These are phyloP conservation scores for Alternaria ventricosa DNA, from an alignment of 2,329 filamentous ascomycete genomes.

Conservation along the genomic window DNA sequence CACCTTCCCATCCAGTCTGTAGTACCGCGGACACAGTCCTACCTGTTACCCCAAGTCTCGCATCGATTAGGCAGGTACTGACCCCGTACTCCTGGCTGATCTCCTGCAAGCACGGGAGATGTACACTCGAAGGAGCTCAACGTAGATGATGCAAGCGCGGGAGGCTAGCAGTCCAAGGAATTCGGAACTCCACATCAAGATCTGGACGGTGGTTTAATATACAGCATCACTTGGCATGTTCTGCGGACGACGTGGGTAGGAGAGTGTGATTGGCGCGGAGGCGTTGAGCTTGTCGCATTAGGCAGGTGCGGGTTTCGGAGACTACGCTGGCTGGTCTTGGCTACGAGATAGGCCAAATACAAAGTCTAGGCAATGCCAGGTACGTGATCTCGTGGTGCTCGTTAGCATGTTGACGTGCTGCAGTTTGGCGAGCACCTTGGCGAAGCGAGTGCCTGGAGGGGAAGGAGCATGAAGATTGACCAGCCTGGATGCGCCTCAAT, in stretches of 20 bases:
- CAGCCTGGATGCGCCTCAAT: background rate
- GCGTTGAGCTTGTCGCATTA: constrained; percentile 1
- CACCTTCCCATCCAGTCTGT: constrained; percentile 31
- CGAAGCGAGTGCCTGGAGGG: constrained; percentile 22
- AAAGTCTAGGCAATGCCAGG: constrained; percentile 8
- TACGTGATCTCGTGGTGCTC: constrained; percentile 20
- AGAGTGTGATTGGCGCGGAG: constrained; percentile 27
- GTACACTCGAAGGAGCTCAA: constrained; percentile 17
- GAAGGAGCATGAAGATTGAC: constrained; percentile 21
- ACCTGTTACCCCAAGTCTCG: constrained; percentile 10
- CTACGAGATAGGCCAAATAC: constrained; percentile 17
- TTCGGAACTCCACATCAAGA: constrained; percentile 2
- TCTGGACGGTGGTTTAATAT: constrained; percentile 40
- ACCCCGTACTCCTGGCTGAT: constrained; percentile 10
- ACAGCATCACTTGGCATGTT: constrained; percentile 28
- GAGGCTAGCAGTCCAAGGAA: constrained; percentile 20
- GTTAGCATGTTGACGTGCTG: constrained; percentile 17
- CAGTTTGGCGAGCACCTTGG: constrained; percentile 6
- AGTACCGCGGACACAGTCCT: constrained; percentile 9
- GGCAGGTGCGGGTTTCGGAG: constrained; percentile 11
- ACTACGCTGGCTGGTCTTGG: constrained; percentile 11
- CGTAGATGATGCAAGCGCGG: constrained; percentile 23
- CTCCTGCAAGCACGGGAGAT: constrained; percentile 31
- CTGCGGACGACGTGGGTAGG: constrained; percentile 6
- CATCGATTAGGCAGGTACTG: constrained; percentile 34